phyloP scores from a whole-genome alignment of 345 rosid species.

The Euclidium syriacum region DNA sequence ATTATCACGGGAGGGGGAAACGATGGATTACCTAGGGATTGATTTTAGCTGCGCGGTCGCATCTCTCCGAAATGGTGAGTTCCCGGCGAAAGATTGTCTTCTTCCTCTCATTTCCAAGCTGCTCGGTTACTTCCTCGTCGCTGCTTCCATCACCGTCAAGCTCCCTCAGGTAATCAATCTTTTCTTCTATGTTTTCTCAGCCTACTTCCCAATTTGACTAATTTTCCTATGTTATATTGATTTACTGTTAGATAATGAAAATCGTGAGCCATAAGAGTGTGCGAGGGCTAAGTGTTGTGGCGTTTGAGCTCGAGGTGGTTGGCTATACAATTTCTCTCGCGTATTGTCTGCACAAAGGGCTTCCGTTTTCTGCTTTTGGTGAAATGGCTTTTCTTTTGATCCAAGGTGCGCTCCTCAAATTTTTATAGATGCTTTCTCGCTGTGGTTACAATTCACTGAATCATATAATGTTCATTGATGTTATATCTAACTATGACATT shows the following conservation, averaged over 20 bases:
- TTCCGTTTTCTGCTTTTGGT: slow-evolving; percentile 93
- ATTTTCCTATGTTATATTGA: background rate
- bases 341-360: slow-evolving; percentile 85
- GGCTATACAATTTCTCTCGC: slow-evolving; percentile 90
- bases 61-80: slow-evolving; percentile 49
- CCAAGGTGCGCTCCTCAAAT: slow-evolving; percentile 46
- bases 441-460: background rate
- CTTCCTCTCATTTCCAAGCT: slow-evolving; percentile 93
- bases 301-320: slow-evolving; percentile 87
- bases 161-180: slow-evolving; percentile 63
- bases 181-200: background rate
- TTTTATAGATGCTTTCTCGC: background rate
- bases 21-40: slow-evolving; percentile 67
- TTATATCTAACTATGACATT: slow-evolving; percentile 19
- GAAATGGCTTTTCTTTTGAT: slow-evolving; percentile 82
- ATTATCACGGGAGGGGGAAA: background rate
- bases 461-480: background rate
- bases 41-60: slow-evolving; percentile 68
- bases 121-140: slow-evolving; percentile 87
- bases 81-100: slow-evolving; percentile 74
- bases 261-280: slow-evolving; percentile 74
- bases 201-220: background rate
- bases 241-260: slow-evolving; percentile 61
- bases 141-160: slow-evolving; percentile 92
- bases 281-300: slow-evolving; percentile 69